A percentile compares a stretch with the other conserved stretches of the same genome.
Conservation (phyloP, 306 rosid species). For the Hippophae tibetana region DNA sequence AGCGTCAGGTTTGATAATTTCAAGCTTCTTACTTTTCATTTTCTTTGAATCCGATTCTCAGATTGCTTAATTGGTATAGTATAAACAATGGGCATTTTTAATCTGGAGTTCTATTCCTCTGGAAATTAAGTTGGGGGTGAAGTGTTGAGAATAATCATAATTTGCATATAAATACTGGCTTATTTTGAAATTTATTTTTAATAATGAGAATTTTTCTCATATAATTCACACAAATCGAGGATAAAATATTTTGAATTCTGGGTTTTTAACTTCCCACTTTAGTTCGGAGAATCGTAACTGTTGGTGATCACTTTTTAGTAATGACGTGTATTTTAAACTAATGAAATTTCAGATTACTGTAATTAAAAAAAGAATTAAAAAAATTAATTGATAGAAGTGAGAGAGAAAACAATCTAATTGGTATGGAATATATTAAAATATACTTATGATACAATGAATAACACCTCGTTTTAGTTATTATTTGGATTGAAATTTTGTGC, state of each 20-base stretch:
- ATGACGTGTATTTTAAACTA: too few species aligned
- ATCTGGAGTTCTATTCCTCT: not conserved
- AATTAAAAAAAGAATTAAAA: too few species aligned
- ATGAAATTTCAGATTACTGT: too few species aligned
- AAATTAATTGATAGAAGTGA: too few species aligned
- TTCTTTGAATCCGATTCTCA: not conserved
- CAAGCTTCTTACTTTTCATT: not conserved
- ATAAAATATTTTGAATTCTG: not conserved
- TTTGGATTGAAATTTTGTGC: not conserved
- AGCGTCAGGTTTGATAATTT: not conserved
- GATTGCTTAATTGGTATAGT: not conserved
- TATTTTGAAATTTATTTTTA: not conserved
- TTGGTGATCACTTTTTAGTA: not conserved
- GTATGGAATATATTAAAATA: too few species aligned
- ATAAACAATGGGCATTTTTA: not conserved
- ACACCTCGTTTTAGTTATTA: too few species aligned
- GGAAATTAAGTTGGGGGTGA: not conserved
- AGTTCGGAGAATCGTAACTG: not conserved
- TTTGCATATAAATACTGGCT: not conserved
- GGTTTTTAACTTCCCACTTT: not conserved
- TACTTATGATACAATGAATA: too few species aligned
- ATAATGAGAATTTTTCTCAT: not conserved
- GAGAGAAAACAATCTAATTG: too few species aligned
- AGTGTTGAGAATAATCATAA: not conserved
- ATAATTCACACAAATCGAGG: not conserved